Evolutionary conservation across 306 rosid species (phyloP).

Genomic region (Cucurbita ficifolia): DNA sequence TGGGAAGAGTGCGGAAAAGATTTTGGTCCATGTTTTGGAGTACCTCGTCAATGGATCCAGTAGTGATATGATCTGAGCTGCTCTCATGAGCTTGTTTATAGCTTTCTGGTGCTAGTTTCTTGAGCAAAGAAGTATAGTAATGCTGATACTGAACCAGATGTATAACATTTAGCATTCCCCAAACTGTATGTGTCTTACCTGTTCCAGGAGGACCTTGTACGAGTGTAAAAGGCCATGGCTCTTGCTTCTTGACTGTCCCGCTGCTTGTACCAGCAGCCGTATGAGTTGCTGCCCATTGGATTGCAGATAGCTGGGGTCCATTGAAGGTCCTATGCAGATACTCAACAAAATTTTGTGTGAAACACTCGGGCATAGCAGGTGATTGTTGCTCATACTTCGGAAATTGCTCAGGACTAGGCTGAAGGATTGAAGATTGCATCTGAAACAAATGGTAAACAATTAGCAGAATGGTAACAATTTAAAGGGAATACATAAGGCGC

Average conservation of each 20-base stretch:
- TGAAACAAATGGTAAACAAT: slow-evolving; percentile 18
- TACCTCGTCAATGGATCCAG: slow-evolving; percentile 92
- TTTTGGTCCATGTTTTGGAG: slow-evolving; percentile 96
- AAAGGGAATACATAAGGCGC: neutral
- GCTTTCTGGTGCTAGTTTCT: slow-evolving; percentile 97
- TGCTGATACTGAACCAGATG: slow-evolving; percentile 98
- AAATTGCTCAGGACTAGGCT: slow-evolving; percentile 90
- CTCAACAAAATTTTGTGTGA: slow-evolving; percentile 76
- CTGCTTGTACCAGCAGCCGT: slow-evolving; percentile 98
- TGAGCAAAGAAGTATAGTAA: slow-evolving; percentile 89
- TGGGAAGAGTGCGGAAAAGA: slow-evolving; percentile 86
- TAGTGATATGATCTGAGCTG: slow-evolving; percentile 45
- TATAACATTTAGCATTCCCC: slow-evolving; percentile 99
- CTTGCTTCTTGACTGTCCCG: slow-evolving; percentile 66
- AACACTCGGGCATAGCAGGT: slow-evolving; percentile 95
- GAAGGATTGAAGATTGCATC: slow-evolving; percentile 98
- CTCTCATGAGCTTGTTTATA: slow-evolving; percentile 79
- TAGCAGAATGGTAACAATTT: neutral
- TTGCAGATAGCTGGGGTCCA: slow-evolving; percentile 89
- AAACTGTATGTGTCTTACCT: slow-evolving; percentile 97
- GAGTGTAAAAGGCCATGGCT: slow-evolving; percentile 98
- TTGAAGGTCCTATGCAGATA: slow-evolving; percentile 78
- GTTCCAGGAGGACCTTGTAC: slow-evolving; percentile 99
- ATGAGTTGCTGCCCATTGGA: slow-evolving; percentile 96
- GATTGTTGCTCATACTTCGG: slow-evolving; percentile 87